Evolutionary conservation across 2,329 filamentous ascomycete genomes (phyloP).

Genomic region (Talaromyces sp.): DNA sequence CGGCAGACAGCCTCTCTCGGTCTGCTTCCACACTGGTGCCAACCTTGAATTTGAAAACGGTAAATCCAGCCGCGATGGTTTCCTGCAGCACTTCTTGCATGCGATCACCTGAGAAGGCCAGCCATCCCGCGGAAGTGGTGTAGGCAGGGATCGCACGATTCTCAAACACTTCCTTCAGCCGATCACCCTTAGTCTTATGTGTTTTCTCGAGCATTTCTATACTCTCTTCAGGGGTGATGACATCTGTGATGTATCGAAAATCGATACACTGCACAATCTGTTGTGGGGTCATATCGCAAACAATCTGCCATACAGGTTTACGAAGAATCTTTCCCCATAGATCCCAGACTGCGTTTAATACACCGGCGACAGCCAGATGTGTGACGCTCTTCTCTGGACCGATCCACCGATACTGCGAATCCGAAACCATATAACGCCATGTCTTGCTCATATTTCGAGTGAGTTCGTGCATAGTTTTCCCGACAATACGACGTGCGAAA

Average conservation of each 20-base stretch:
- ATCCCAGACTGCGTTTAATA: constrained; percentile 90
- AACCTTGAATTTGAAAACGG: constrained; percentile 87
- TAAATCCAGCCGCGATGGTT: constrained; percentile 71
- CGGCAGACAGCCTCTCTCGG: constrained; percentile 63
- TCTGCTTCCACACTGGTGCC: constrained; percentile 69
- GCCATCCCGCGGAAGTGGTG: constrained; percentile 83
- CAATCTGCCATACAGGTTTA: constrained; percentile 86
- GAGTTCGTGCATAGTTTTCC: constrained; percentile 69
- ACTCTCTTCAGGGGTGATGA: constrained; percentile 78
- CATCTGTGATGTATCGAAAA: constrained; percentile 90
- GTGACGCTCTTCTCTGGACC: constrained; percentile 91
- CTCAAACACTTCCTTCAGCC: constrained; percentile 66
- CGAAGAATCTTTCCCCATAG: constrained; percentile 80
- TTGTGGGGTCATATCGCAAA: constrained; percentile 83
- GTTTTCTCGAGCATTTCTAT: constrained; percentile 61
- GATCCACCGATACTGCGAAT: constrained; percentile 88
- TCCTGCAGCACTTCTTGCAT: constrained; percentile 70
- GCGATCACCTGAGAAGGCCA: constrained; percentile 85
- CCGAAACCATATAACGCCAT: constrained; percentile 88
- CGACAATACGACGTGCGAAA: constrained; percentile 68
- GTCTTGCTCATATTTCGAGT: constrained; percentile 78
- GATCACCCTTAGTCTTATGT: constrained; percentile 61
- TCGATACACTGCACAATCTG: constrained; percentile 84
- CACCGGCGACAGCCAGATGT: constrained; percentile 79
- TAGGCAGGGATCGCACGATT: constrained; percentile 79